A percentile compares a stretch with the other conserved stretches of the same genome.
phyloP scores from a whole-genome alignment of 1,139 yeast genomes.

The Nakaseomyces nivariensis region DNA sequence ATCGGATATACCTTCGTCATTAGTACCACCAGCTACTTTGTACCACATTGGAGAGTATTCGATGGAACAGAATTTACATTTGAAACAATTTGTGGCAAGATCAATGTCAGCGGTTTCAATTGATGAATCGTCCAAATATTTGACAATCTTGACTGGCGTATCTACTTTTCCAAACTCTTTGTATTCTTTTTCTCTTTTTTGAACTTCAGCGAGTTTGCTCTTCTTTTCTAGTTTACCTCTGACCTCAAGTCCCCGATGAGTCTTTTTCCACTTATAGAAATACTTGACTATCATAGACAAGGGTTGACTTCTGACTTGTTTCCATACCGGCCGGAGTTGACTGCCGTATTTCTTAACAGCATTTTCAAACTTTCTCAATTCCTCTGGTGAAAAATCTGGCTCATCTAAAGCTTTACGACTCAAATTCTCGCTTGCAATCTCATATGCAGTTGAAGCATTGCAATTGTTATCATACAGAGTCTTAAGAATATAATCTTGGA shows the following conservation, averaged over 20 bases:
- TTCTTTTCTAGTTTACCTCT: conserved; percentile 80
- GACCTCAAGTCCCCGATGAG: conserved; percentile 47
- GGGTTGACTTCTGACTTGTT: conserved; percentile 60
- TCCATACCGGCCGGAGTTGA: conserved; percentile 65
- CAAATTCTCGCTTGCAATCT: conserved; percentile 31
- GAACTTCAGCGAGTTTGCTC: conserved; percentile 35
- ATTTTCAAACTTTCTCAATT: conserved; percentile 58
- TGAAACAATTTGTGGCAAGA: conserved; percentile 16
- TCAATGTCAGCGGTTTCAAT: conserved; percentile 26
- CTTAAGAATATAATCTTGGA: conserved; percentile 60
- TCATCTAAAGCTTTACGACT: conserved; percentile 56
- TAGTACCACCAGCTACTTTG: conserved; percentile 47
- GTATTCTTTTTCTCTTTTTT: conserved; percentile 4
- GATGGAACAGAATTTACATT: conserved; percentile 28
- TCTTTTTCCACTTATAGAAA: conserved; percentile 87
- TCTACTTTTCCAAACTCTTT: conserved; percentile 9
- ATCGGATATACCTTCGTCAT: conserved; percentile 40
- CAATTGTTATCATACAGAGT: conserved; percentile 45
- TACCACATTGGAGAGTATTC: conserved; percentile 30
- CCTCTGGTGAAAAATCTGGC: conserved; percentile 62
- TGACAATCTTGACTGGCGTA: conserved; percentile 14
- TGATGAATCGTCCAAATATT: conserved; percentile 34
- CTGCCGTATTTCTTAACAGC: conserved; percentile 70
- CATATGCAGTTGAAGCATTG: conserved; percentile 39
- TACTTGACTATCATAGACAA: conserved; percentile 72